phyloP scores from a whole-genome alignment of 2,329 filamentous ascomycete genomes.

The Neonectria coccinea region DNA sequence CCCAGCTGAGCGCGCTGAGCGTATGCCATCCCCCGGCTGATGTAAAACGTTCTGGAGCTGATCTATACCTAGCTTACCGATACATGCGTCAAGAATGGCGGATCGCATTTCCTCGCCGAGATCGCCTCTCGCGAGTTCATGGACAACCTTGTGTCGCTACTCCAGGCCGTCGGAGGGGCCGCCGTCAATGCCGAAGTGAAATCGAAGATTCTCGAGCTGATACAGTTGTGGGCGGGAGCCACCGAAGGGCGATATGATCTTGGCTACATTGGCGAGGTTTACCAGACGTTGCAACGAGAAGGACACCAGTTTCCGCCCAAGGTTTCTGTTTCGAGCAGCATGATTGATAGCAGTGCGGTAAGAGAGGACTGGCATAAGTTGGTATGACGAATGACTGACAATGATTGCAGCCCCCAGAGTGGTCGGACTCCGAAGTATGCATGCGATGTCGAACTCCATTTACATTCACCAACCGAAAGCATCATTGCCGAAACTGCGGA shows the following conservation, averaged over 20 bases:
- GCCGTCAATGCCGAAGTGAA: slow-evolving; percentile 88
- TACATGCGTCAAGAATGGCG: slow-evolving; percentile 98
- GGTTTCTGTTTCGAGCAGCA: slow-evolving; percentile 89
- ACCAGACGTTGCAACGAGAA: slow-evolving; percentile 83
- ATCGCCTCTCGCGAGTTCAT: slow-evolving; percentile 98
- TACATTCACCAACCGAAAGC: slow-evolving; percentile 97
- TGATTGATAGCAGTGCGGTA: slow-evolving; percentile 97
- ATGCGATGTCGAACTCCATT: slow-evolving; percentile 97
- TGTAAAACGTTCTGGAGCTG: slow-evolving; percentile 25
- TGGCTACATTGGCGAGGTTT: slow-evolving; percentile 89
- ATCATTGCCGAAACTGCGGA: slow-evolving; percentile 97
- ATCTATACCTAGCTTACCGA: slow-evolving; percentile 78
- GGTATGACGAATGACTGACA: slow-evolving; percentile 17
- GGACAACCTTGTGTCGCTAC: slow-evolving; percentile 92
- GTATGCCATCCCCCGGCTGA: slow-evolving; percentile 58
- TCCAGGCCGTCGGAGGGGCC: slow-evolving; percentile 80
- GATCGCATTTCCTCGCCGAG: slow-evolving; percentile 92
- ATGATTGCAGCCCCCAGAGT: slow-evolving; percentile 82
- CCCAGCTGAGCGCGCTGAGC: slow-evolving; percentile 93
- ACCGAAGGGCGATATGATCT: slow-evolving; percentile 87
- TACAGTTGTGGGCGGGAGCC: slow-evolving; percentile 92
- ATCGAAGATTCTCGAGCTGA: slow-evolving; percentile 89
- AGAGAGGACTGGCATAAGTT: slow-evolving; percentile 51
- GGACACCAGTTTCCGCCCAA: slow-evolving; percentile 91
- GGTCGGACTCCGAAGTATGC: slow-evolving; percentile 97